These are phyloP conservation scores for Talaromyces sp. DNA, from an alignment of 2,329 filamentous ascomycete genomes.

Conservation along the genomic window DNA sequence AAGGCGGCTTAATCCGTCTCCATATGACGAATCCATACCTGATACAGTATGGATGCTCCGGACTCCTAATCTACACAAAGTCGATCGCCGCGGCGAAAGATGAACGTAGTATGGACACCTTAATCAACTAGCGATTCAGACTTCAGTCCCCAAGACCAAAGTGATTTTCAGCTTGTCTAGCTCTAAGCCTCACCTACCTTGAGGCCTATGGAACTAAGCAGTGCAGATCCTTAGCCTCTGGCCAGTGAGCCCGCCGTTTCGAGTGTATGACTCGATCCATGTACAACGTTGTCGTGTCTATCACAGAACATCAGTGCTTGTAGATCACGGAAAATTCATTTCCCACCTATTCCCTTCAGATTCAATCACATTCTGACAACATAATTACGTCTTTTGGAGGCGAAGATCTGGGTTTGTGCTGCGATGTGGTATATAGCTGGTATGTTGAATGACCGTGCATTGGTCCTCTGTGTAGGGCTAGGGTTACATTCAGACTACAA, in stretches of 20 bases:
- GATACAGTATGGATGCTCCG: background rate
- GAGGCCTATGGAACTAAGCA: background rate
- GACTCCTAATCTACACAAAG: background rate
- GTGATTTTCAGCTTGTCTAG: background rate
- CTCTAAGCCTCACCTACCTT: background rate
- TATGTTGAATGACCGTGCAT: background rate
- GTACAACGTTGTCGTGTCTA: background rate
- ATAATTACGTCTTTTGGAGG: background rate
- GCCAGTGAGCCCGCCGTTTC: background rate
- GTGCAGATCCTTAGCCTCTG: background rate
- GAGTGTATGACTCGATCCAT: background rate
- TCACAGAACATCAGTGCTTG: background rate
- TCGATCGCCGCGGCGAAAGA: background rate
- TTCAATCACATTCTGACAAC: background rate
- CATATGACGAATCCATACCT: background rate
- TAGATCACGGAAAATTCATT: conserved; percentile 1
- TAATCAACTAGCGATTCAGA: background rate
- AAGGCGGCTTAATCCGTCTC: background rate
- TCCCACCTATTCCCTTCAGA: background rate
- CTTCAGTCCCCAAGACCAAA: background rate
- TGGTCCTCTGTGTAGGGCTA: conserved; percentile 6
- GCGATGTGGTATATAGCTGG: background rate
- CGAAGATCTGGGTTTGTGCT: background rate
- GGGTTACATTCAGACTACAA: conserved; percentile 5
- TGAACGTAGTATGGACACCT: background rate